Evolutionary conservation across 805 yeast species (phyloP).

Genomic region (Ogataea paradorogensis): DNA sequence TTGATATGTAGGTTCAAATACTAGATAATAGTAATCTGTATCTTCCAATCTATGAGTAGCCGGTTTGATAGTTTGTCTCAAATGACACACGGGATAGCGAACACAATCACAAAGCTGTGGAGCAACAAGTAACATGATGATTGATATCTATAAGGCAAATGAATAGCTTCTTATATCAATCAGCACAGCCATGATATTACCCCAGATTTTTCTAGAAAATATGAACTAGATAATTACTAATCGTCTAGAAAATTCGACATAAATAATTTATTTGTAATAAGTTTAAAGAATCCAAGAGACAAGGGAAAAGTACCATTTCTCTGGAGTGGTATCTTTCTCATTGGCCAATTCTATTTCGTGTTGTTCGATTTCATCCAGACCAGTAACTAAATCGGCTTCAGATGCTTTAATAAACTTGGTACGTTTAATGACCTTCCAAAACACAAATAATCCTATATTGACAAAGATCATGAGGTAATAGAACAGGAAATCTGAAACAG

Average conservation of each 20-base stretch:
- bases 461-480: conserved; percentile 42
- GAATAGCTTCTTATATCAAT: not conserved
- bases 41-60: conserved; percentile 19
- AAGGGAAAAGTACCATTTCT: conserved; percentile 7
- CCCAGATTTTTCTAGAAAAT: conserved; percentile 16
- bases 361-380: conserved; percentile 38
- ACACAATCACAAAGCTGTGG: conserved; percentile 11
- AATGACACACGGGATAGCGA: conserved; percentile 1
- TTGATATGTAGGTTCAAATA: conserved; percentile 20
- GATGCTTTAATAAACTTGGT: conserved; percentile 35
- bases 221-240: not conserved
- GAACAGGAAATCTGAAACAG: conserved; percentile 37
- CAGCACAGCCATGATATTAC: conserved; percentile 9
- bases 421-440: conserved; percentile 37
- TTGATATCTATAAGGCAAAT: not conserved
- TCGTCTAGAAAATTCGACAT: conserved; percentile 14
- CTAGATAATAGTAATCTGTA: conserved; percentile 21
- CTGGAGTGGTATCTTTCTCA: conserved; percentile 6
- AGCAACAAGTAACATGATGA: conserved; percentile 22
- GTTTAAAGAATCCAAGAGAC: conserved; percentile 13
- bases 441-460: conserved; percentile 35
- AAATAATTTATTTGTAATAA: not conserved
- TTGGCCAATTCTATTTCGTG: conserved; percentile 32
- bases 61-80: conserved; percentile 11
- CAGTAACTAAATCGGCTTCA: conserved; percentile 39